Evolutionary conservation across 805 yeast species (phyloP), one percentile per base, ranked within the genome.

Genomic region (Wickerhamia fluorescens): DNA sequence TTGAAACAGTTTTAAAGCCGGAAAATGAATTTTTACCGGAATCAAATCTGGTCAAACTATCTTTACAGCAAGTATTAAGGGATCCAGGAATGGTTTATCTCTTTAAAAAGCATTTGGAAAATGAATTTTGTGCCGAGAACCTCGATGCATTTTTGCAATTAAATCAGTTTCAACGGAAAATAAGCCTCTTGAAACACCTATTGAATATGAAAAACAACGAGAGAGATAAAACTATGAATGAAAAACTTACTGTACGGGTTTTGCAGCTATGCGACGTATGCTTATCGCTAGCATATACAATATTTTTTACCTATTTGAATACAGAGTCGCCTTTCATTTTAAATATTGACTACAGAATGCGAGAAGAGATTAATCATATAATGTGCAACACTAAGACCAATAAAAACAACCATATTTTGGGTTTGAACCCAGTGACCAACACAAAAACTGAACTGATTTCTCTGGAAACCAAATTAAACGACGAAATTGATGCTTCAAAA

Each of bases 81-180:
- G 95, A 86, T 48, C 94, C 95, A 0, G 95, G 92, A 0, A 57
- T 78, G 59, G 63, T 80, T 30, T 74, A 72, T 31, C 51, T 84
- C 7, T 83, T 86, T 52, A 65, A 75, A 36, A 58, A 61, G n/a
- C 86, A 82, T 47, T 49, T 86, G 29, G 73, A 69, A 28, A 67
- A 63, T 17, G 80, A 75, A 29, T 64, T 68, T 31, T 85, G 94
- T 45, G 70, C 69, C 2, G 96, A 86, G 45, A 86, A 84, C 42
- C 49, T 83, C n/a, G 78, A 78, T 37, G 85, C 80, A 3, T 83
- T 73, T 47, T 52, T 68, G 29, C 82, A 75, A 34, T 66, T 83
- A 27, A 60, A 61, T 26, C 67, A 67, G 27, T 71, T 78, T 35
- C 60, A 63, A 8, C 68, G 65, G 37, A 68, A 66, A 38, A 55